phyloP scores from a whole-genome alignment of 331 rosid species.

The Pyracantha coccinea region DNA sequence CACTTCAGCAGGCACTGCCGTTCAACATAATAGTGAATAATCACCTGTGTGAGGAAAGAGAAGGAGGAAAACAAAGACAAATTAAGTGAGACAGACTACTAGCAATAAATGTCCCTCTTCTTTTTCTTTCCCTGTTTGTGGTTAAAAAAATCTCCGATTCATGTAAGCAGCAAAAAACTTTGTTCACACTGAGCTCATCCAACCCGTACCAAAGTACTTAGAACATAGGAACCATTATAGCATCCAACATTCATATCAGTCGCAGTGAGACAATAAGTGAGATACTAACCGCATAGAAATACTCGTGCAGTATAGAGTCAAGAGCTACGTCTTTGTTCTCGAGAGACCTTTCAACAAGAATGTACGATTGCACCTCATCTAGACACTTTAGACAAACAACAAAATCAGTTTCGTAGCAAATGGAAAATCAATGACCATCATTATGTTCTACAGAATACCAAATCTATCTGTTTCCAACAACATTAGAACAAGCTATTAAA shows the following conservation, averaged over 20 bases:
- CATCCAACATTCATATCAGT: not conserved
- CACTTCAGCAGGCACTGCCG: constrained; percentile 94
- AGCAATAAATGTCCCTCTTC: not conserved
- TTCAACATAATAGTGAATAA: constrained; percentile 74
- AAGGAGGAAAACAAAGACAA: constrained; percentile 9
- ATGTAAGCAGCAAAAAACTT: not conserved
- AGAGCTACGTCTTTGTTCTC: constrained; percentile 38
- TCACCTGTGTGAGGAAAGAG: constrained; percentile 36
- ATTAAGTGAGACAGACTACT: constrained; percentile 1
- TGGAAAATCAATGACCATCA: not conserved
- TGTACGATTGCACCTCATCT: constrained; percentile 86
- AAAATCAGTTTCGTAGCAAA: not conserved
- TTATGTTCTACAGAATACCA: not conserved
- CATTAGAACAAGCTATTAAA: not conserved
- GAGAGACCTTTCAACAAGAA: constrained; percentile 56
- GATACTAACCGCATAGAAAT: constrained; percentile 58
- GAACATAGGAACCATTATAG: not conserved
- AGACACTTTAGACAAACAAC: constrained; percentile 46
- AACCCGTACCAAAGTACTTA: not conserved
- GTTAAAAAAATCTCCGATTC: not conserved
- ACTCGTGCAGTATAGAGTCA: constrained; percentile 43
- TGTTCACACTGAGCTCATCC: not conserved
- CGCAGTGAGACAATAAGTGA: not conserved
- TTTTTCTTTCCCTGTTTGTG: not conserved
- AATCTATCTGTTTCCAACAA: not conserved